Conservation (phyloP, 352 stramenopile species). For the Phytopythium montanum region DNA sequence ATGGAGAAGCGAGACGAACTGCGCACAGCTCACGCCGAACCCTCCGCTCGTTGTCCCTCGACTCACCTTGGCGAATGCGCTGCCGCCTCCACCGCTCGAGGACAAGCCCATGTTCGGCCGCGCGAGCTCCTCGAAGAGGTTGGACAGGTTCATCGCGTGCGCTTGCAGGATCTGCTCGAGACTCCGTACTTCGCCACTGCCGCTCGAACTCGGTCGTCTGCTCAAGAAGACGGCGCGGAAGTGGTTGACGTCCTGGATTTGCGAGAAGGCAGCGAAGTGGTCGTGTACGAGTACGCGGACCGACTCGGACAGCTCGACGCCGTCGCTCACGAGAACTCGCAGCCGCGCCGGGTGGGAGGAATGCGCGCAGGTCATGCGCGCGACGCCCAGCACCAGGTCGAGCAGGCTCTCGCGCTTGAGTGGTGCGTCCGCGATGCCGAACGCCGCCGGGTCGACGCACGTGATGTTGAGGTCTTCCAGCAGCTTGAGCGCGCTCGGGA, state of each 20-base stretch:
- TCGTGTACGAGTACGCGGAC: conserved; percentile 46
- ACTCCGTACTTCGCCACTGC: background rate
- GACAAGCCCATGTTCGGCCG: background rate
- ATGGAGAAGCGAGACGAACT: conserved; percentile 29
- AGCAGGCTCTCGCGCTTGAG: conserved; percentile 46
- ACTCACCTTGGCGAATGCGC: background rate
- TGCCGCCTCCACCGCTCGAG: conserved; percentile 9
- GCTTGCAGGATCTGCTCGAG: conserved; percentile 26
- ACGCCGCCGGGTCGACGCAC: conserved; percentile 39
- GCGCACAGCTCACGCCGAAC: conserved; percentile 17
- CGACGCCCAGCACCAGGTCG: conserved; percentile 41
- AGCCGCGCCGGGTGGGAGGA: conserved; percentile 26
- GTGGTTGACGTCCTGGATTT: conserved; percentile 59
- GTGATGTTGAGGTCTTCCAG: conserved; percentile 61
- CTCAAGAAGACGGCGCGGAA: conserved; percentile 55
- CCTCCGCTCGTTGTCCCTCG: background rate
- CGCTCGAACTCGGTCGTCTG: conserved; percentile 1
- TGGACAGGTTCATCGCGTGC: conserved; percentile 26
- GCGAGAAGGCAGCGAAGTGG: conserved; percentile 51
- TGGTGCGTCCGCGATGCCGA: conserved; percentile 40
- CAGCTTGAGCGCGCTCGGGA: conserved; percentile 43
- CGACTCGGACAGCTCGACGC: conserved; percentile 55
- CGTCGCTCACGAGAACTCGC: conserved; percentile 40
- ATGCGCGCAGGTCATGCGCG: conserved; percentile 44
- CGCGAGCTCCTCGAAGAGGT: conserved; percentile 43